Conservation (phyloP, 2,329 filamentous ascomycete genomes). For the Talaromyces atroroseus region DNA sequence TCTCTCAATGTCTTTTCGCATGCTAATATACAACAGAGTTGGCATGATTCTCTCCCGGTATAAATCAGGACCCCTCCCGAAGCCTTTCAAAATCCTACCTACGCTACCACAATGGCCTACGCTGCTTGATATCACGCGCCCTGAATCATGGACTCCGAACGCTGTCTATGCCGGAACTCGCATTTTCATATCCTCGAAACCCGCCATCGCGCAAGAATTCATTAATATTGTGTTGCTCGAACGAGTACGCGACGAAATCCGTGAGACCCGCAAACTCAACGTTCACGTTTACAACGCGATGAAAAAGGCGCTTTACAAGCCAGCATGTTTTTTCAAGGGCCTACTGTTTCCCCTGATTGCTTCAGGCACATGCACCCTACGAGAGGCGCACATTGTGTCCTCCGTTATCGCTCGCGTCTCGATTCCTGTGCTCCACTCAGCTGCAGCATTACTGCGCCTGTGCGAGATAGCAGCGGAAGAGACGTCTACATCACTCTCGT, state of each 20-base stretch:
- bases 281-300: constrained; percentile 91
- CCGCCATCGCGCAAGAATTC: constrained; percentile 74
- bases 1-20: neutral
- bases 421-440: constrained; percentile 86
- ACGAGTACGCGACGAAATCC: constrained; percentile 87
- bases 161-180: constrained; percentile 83
- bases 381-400: constrained; percentile 87
- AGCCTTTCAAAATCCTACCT: constrained; percentile 95
- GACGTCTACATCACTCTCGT: constrained; percentile 61
- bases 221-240: constrained; percentile 83
- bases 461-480: constrained; percentile 94
- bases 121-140: constrained; percentile 76
- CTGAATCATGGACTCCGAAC: constrained; percentile 72
- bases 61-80: constrained; percentile 92
- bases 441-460: constrained; percentile 81
- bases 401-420: constrained; percentile 79
- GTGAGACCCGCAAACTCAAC: constrained; percentile 90
- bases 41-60: constrained; percentile 85
- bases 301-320: constrained; percentile 90
- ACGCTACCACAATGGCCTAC: constrained; percentile 89
- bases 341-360: constrained; percentile 85
- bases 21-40: constrained; percentile 49
- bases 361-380: constrained; percentile 80
- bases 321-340: constrained; percentile 93
- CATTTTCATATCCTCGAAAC: constrained; percentile 83